phyloP scores from a whole-genome alignment of 495 filamentous ascomycete species.

The Xylaria cubensis region DNA sequence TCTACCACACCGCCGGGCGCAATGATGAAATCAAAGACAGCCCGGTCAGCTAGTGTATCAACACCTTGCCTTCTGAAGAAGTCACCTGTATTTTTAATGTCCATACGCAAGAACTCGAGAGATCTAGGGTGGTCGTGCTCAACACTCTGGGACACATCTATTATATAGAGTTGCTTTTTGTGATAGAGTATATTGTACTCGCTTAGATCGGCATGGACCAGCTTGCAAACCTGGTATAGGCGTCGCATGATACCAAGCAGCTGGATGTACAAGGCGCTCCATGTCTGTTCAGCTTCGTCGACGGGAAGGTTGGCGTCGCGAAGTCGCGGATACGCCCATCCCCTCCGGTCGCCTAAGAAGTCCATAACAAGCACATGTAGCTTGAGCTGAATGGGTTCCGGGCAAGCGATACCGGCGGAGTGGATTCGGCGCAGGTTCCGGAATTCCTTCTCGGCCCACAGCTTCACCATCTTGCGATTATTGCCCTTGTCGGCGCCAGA shows the following conservation, averaged over 20 bases:
- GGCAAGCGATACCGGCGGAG: conserved; percentile 83
- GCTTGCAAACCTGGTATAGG: conserved; percentile 85
- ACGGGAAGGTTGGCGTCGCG: conserved; percentile 54
- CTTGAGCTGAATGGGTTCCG: conserved; percentile 85
- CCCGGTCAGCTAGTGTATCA: conserved; percentile 73
- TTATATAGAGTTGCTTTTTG: conserved; percentile 82
- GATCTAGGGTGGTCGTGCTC: conserved; percentile 94
- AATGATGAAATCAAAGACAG: conserved; percentile 81
- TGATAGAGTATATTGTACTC: conserved; percentile 98
- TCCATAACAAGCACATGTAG: conserved; percentile 92
- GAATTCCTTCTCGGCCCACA: conserved; percentile 99
- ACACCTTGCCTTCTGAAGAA: conserved; percentile 90
- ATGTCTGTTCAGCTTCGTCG: conserved; percentile 72
- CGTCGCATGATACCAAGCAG: conserved; percentile 86
- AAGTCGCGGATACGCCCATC: conserved; percentile 83
- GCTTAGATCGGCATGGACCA: conserved; percentile 95
- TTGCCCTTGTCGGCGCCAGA: conserved; percentile 88
- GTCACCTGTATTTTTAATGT: conserved; percentile 93
- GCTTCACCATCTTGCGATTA: conserved; percentile 92
- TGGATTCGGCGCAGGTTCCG: conserved; percentile 87
- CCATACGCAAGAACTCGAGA: conserved; percentile 93
- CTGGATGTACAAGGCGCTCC: conserved; percentile 80
- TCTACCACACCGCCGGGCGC: conserved; percentile 57
- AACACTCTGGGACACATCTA: conserved; percentile 96
- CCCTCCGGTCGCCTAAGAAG: conserved; percentile 87